Percentiles rank a stretch among this genome's conserved stretches.
These are phyloP conservation scores for Samsoniella hepiali DNA, from an alignment of 2,329 filamentous ascomycete species.

Conservation along the genomic window DNA sequence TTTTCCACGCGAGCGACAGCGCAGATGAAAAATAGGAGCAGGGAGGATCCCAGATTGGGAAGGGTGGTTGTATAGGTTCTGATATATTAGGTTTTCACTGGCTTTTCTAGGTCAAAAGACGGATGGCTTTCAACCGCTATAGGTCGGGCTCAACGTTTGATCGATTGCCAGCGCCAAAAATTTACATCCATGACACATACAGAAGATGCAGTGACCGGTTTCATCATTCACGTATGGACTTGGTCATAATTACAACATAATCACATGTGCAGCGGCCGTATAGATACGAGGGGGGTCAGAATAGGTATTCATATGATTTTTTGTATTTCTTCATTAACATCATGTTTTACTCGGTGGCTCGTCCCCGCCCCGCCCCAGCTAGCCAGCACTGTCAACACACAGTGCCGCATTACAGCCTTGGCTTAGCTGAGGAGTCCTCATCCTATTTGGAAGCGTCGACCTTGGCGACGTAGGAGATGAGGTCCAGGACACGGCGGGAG, in stretches of 20 bases:
- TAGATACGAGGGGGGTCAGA: not conserved
- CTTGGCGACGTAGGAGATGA: conserved; percentile 75
- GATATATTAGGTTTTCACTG: not conserved
- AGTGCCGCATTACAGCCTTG: conserved; percentile 25
- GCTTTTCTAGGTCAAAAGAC: not conserved
- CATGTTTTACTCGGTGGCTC: conserved; percentile 19
- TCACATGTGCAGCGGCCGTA: not conserved
- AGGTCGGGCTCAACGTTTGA: too few species aligned
- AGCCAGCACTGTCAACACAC: conserved; percentile 15
- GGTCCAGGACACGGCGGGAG: conserved; percentile 90
- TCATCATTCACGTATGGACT: not conserved
- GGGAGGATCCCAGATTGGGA: not conserved
- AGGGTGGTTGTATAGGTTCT: not conserved
- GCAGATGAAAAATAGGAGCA: not conserved
- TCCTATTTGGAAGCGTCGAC: conserved; percentile 60
- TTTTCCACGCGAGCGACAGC: not conserved
- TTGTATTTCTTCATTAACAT: conserved; percentile 21
- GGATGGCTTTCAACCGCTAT: not conserved
- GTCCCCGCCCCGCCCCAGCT: conserved; percentile 18
- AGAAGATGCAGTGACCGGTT: too few species aligned
- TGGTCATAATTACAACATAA: not conserved
- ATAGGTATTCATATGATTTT: conserved; percentile 15
- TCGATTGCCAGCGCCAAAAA: too few species aligned
- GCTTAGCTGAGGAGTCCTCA: conserved; percentile 18
- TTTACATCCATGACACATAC: too few species aligned